phyloP scores from a whole-genome alignment of 2,329 filamentous ascomycete species.

The Penicillium italicum region DNA sequence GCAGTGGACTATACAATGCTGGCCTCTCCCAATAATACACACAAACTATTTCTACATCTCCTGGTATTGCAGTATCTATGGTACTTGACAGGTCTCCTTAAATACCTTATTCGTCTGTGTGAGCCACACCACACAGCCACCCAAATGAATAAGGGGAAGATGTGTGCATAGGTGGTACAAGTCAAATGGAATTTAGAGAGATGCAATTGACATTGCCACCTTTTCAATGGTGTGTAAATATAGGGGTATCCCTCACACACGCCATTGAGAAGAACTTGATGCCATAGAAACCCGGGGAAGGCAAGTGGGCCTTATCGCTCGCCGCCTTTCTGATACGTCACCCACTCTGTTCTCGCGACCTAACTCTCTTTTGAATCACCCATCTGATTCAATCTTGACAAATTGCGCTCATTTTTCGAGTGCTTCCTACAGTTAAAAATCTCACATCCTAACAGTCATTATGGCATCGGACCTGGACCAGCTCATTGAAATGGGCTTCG shows the following conservation, averaged over 20 bases:
- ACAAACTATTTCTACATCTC: too few species aligned
- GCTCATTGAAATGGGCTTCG: constrained; percentile 71
- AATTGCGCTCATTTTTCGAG: not conserved
- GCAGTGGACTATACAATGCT: not conserved
- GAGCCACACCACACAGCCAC: not conserved
- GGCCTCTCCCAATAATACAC: too few species aligned
- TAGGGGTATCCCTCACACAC: not conserved
- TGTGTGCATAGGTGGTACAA: not conserved
- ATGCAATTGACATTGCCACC: too few species aligned
- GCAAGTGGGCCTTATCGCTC: constrained; percentile 20
- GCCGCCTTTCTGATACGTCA: constrained; percentile 32
- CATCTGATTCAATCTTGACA: not conserved
- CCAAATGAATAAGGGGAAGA: not conserved
- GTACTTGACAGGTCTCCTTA: not conserved
- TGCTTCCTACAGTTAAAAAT: not conserved
- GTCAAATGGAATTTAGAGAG: not conserved
- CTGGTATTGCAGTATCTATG: not conserved
- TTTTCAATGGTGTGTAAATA: not conserved
- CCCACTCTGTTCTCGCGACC: constrained; percentile 19
- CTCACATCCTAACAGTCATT: not conserved
- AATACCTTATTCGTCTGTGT: not conserved
- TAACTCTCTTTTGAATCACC: not conserved
- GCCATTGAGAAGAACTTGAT: not conserved
- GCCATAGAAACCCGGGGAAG: constrained; percentile 9
- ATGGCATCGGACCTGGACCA: constrained; percentile 56